Conservation (phyloP, 2,329 filamentous ascomycete genomes). For the Penicillium brasilianum region DNA sequence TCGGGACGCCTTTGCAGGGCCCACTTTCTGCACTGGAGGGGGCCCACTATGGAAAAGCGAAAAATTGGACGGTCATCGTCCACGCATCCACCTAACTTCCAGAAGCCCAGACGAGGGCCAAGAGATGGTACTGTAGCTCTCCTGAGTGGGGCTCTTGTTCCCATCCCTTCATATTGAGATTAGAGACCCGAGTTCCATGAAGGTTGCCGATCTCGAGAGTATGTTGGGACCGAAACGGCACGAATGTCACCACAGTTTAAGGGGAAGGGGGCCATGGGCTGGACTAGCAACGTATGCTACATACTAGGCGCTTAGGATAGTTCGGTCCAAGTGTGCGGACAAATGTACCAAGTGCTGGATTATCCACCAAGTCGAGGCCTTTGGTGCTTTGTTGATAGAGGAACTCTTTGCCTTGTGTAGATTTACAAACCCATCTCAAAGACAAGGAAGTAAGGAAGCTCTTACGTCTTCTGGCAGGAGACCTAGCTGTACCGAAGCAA, state of each 20-base stretch:
- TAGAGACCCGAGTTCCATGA: neutral
- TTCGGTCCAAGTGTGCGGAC: neutral
- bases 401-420: neutral
- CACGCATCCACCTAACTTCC: constrained; percentile 22
- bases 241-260: neutral
- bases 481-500: neutral
- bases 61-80: constrained; percentile 20
- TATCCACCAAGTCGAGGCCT: neutral
- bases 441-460: neutral
- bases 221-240: constrained; percentile 24
- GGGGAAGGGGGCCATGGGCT: neutral
- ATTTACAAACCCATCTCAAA: neutral
- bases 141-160: neutral
- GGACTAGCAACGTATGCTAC: neutral
- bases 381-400: neutral
- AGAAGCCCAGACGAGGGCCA: constrained; percentile 25
- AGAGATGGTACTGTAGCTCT: neutral
- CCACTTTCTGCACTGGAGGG: constrained; percentile 31
- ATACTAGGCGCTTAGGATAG: neutral
- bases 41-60: constrained; percentile 18
- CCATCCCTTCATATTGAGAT: neutral
- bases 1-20: constrained; percentile 24
- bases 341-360: neutral
- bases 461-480: neutral
- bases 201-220: constrained; percentile 28